A percentile compares a stretch with the other conserved stretches of the same genome.
Evolutionary conservation across 1,284 basidiomycete species (phyloP).

Genomic region (Athelia sp.): DNA sequence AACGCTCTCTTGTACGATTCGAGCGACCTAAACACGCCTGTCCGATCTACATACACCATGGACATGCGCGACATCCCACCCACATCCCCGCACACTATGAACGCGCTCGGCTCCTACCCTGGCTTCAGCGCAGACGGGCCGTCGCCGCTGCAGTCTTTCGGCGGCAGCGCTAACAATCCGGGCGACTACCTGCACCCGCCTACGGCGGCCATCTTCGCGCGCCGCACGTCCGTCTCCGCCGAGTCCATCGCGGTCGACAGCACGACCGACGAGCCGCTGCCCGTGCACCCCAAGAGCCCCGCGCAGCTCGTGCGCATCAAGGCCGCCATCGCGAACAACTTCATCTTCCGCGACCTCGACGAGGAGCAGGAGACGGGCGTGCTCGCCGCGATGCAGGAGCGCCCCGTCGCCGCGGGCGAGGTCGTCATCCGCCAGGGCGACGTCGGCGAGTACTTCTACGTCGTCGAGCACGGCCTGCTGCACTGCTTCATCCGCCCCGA

Average conservation of each 20-base stretch:
- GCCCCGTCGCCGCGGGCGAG: conserved; percentile 65
- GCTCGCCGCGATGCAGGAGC: conserved; percentile 94
- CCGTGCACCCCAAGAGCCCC: conserved; percentile 77
- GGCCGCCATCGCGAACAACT: conserved; percentile 82
- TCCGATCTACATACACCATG: conserved; percentile 39
- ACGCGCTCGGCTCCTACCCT: conserved; percentile 41
- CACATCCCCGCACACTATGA: conserved; percentile 51
- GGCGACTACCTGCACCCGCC: conserved; percentile 64
- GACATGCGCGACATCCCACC: conserved; percentile 55
- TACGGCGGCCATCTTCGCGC: conserved; percentile 76
- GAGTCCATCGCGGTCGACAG: conserved; percentile 89
- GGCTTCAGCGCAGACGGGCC: conserved; percentile 44
- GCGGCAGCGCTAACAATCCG: conserved; percentile 36
- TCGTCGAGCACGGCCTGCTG: conserved; percentile 87
- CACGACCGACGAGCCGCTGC: conserved; percentile 57
- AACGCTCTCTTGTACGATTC: conserved; percentile 56
- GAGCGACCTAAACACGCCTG: conserved; percentile 33
- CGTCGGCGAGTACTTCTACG: conserved; percentile 96
- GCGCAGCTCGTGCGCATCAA: conserved; percentile 89
- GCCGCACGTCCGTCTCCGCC: conserved; percentile 94
- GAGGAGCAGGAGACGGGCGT: conserved; percentile 94
- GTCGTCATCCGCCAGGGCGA: conserved; percentile 96
- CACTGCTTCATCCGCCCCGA: conserved; percentile 83
- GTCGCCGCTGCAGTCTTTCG: conserved; percentile 8
- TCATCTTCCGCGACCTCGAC: conserved; percentile 95